Evolutionary conservation across 495 filamentous ascomycete species (phyloP).

Genomic region (Xylona heveae): DNA sequence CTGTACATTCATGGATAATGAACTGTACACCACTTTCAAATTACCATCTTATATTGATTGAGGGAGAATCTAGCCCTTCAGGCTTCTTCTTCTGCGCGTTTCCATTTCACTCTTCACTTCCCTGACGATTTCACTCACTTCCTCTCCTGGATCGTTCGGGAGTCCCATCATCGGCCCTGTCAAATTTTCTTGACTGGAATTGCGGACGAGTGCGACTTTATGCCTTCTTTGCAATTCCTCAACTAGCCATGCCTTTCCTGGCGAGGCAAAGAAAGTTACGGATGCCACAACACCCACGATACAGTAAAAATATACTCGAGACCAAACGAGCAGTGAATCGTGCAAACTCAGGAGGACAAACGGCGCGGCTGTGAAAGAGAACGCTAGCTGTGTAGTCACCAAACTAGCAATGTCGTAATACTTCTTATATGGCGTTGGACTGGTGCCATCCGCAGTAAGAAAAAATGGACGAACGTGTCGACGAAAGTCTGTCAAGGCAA

Average conservation of each 20-base stretch:
- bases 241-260: conserved; percentile 40
- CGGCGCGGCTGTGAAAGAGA: conserved; percentile 61
- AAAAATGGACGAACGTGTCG: conserved; percentile 87
- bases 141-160: conserved; percentile 49
- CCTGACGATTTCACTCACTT: conserved; percentile 56
- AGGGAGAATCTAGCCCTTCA: neutral
- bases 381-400: conserved; percentile 60
- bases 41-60: too few species aligned
- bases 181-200: conserved; percentile 13
- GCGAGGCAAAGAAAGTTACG: conserved; percentile 60
- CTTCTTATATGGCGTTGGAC: conserved; percentile 45
- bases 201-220: conserved; percentile 13
- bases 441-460: conserved; percentile 47
- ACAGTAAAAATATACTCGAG: conserved; percentile 74
- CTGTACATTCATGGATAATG: too few species aligned
- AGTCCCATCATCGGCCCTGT: conserved; percentile 58
- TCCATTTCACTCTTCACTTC: conserved; percentile 57
- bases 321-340: conserved; percentile 51
- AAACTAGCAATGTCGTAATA: conserved; percentile 75
- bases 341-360: conserved; percentile 61
- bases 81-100: conserved; percentile 29
- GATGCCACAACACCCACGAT: conserved; percentile 39
- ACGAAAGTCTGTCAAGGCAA: conserved; percentile 44
- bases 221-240: conserved; percentile 11
- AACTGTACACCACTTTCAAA: too few species aligned